These are phyloP conservation scores for Lachancea meyersii DNA, from an alignment of 805 yeast species.

Conservation along the genomic window DNA sequence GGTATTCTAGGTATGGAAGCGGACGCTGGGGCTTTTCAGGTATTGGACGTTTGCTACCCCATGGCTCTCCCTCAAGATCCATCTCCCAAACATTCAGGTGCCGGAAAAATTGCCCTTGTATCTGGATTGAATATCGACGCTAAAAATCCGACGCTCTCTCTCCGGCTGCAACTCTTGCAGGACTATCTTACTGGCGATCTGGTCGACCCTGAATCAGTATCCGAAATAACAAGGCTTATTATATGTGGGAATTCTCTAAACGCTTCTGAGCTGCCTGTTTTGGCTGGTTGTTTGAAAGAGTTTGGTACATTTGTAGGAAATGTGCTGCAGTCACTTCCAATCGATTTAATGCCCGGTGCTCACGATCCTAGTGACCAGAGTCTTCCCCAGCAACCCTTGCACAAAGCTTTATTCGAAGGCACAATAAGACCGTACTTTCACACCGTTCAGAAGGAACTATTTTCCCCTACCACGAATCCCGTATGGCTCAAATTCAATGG, in stretches of 20 bases:
- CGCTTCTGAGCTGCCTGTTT: constrained; percentile 29
- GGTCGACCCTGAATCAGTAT: constrained; percentile 35
- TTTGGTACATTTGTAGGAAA: constrained; percentile 57
- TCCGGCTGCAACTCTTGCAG: constrained; percentile 50
- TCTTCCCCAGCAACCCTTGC: constrained; percentile 89
- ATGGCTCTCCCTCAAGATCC: constrained; percentile 51
- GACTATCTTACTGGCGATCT: constrained; percentile 71
- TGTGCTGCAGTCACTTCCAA: constrained; percentile 53
- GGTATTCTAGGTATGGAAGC: constrained; percentile 85
- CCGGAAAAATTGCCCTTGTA: constrained; percentile 53
- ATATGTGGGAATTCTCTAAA: constrained; percentile 69
- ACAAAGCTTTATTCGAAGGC: constrained; percentile 57
- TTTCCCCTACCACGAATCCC: constrained; percentile 62
- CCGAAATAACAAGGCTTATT: constrained; percentile 43
- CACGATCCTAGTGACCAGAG: constrained; percentile 80
- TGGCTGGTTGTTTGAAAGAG: constrained; percentile 48
- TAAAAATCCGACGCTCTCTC: constrained; percentile 35
- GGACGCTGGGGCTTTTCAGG: constrained; percentile 75
- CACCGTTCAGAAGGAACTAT: constrained; percentile 33
- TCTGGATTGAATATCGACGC: constrained; percentile 67
- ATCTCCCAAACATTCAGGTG: constrained; percentile 17
- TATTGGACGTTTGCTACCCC: constrained; percentile 75
- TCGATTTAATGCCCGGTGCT: constrained; percentile 78
- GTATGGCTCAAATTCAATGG: constrained; percentile 57
- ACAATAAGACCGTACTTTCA: constrained; percentile 38